phyloP scores from a whole-genome alignment of 768 basidiomycete species.

The Mycena pura region DNA sequence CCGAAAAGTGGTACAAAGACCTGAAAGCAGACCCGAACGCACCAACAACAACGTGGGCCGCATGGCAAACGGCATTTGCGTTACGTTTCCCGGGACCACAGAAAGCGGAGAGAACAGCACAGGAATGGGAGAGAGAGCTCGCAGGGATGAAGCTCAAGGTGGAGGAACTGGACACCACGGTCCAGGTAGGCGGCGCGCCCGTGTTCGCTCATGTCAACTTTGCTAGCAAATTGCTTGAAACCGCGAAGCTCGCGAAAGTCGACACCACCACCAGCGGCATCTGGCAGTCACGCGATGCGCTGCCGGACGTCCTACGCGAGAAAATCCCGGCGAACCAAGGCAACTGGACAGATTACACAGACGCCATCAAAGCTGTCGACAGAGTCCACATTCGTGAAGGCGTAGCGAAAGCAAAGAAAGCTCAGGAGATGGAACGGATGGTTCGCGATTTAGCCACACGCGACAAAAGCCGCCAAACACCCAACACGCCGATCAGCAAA shows the following conservation, averaged over 20 bases:
- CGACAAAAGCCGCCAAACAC: neutral
- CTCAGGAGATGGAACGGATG: constrained; percentile 1
- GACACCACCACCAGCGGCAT: neutral
- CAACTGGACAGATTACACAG: neutral
- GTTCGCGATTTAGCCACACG: neutral
- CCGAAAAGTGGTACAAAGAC: constrained; percentile 6
- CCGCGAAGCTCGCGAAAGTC: neutral
- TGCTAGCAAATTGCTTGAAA: constrained; percentile 6
- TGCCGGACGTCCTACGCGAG: constrained; percentile 11
- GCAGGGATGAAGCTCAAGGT: constrained; percentile 15
- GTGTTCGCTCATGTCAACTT: constrained; percentile 17
- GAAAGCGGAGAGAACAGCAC: constrained; percentile 2
- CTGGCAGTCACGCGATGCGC: constrained; percentile 14
- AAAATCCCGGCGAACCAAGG: neutral
- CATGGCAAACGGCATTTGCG: constrained; percentile 1
- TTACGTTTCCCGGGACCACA: neutral
- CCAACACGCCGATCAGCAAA: neutral
- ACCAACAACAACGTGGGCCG: neutral
- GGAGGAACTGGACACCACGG: constrained; percentile 19
- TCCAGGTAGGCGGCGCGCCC: constrained; percentile 14
- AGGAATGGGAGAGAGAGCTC: constrained; percentile 25
- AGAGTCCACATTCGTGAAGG: neutral
- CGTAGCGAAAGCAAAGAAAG: neutral
- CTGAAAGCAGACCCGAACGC: neutral
- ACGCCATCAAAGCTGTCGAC: constrained; percentile 5